These are phyloP conservation scores for Lactarius indigo DNA, from an alignment of 768 basidiomycete genomes.

Conservation along the genomic window DNA sequence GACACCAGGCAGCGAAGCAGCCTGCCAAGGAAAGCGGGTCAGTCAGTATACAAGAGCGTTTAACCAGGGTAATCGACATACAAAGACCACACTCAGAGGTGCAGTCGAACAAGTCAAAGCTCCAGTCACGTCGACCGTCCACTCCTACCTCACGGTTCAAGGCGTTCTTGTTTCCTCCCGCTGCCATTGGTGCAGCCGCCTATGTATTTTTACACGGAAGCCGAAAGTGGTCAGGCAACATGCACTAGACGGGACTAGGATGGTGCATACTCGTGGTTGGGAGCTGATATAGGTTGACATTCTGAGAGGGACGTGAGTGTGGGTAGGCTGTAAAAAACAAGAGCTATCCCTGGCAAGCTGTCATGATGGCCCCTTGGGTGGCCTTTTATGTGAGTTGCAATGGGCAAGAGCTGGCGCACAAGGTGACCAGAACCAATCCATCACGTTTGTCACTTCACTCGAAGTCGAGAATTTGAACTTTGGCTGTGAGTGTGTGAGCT, in stretches of 20 bases:
- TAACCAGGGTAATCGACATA: constrained; percentile 18
- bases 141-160: constrained; percentile 27
- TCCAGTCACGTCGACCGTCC: constrained; percentile 37
- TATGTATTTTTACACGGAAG: not conserved
- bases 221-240: not conserved
- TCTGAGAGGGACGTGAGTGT: constrained; percentile 24
- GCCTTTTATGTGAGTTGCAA: not conserved
- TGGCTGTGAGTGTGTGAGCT: too few relatives aligned
- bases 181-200: not conserved
- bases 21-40: constrained; percentile 27
- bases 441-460: too few relatives aligned
- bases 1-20: constrained; percentile 37
- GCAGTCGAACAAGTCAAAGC: constrained; percentile 30
- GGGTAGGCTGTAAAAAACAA: not conserved
- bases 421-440: constrained; percentile 17
- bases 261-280: not conserved
- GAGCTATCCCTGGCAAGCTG: not conserved
- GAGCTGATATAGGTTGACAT: not conserved
- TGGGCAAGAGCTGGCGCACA: too few relatives aligned
- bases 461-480: too few relatives aligned
- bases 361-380: not conserved
- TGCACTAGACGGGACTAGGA: not conserved
- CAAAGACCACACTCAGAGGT: constrained; percentile 29
- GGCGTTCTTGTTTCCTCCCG: constrained; percentile 26
- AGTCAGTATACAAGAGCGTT: constrained; percentile 23